phyloP scores from a whole-genome alignment of 345 rosid genomes.

The Balakata baccata region DNA sequence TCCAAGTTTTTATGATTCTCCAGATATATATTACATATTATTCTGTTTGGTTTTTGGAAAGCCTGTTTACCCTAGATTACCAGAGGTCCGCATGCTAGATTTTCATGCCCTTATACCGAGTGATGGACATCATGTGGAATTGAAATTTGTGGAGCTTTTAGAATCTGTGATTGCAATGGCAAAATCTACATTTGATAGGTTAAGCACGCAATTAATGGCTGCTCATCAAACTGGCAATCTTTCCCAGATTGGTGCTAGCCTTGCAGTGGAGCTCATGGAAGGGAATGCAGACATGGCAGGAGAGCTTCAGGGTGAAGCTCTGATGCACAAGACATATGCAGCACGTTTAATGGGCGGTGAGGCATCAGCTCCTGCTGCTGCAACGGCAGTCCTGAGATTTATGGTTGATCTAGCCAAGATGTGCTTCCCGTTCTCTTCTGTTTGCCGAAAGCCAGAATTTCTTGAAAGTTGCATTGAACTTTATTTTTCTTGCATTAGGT shows the following conservation, averaged over 20 bases:
- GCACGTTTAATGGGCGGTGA: conserved; percentile 99
- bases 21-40: conserved; percentile 93
- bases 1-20: conserved; percentile 95
- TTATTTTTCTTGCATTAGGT: conserved; percentile 96
- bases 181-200: conserved; percentile 88
- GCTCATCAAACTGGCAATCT: conserved; percentile 91
- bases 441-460: conserved; percentile 86
- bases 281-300: conserved; percentile 87
- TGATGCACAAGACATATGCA: conserved; percentile 99
- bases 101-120: conserved; percentile 96
- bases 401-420: conserved; percentile 99
- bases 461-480: conserved; percentile 91
- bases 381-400: conserved; percentile 90
- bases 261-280: conserved; percentile 91
- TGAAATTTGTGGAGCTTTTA: conserved; percentile 88
- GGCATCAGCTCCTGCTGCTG: conserved; percentile 99
- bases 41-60: conserved; percentile 94
- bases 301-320: conserved; percentile 99
- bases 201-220: conserved; percentile 77
- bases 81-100: conserved; percentile 99
- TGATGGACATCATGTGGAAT: conserved; percentile 70
- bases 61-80: conserved; percentile 92
- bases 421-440: conserved; percentile 91
- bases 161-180: conserved; percentile 94
- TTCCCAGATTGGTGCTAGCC: conserved; percentile 81